A percentile compares a stretch with the other conserved stretches of the same genome.
Evolutionary conservation across 768 basidiomycete species (phyloP).

Genomic region (Pisolithus tinctorius): DNA sequence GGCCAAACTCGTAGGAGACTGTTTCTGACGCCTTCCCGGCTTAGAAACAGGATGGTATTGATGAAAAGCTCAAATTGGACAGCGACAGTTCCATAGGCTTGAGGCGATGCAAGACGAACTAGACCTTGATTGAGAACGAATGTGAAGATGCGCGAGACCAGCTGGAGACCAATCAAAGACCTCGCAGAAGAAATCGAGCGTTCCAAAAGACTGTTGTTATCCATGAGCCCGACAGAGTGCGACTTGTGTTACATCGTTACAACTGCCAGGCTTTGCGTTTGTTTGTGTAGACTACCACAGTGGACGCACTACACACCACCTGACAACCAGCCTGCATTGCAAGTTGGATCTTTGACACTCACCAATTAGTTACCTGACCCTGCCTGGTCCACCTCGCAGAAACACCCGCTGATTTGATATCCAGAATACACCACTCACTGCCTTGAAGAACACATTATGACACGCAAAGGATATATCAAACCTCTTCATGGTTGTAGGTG

Average conservation of each 20-base stretch:
- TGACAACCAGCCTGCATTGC: too few relatives aligned
- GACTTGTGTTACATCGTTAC: not conserved
- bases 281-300: not conserved
- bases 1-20: slow-evolving; percentile 62
- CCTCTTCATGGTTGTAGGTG: too few relatives aligned
- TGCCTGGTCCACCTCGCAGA: too few relatives aligned
- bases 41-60: slow-evolving; percentile 86
- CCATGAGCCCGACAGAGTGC: not conserved
- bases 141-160: slow-evolving; percentile 78
- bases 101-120: slow-evolving; percentile 76
- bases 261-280: not conserved
- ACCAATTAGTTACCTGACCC: too few relatives aligned
- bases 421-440: too few relatives aligned
- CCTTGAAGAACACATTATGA: too few relatives aligned
- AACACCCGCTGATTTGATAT: too few relatives aligned
- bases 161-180: slow-evolving; percentile 80
- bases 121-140: slow-evolving; percentile 87
- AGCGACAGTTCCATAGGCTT: slow-evolving; percentile 82
- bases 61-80: slow-evolving; percentile 92
- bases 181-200: slow-evolving; percentile 37
- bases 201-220: slow-evolving; percentile 14
- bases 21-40: slow-evolving; percentile 89
- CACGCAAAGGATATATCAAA: too few relatives aligned
- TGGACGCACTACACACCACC: too few relatives aligned
- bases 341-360: too few relatives aligned